Conservation (phyloP, 371 early-diverging fungal species). For the Basidiobolus heterosporus region DNA sequence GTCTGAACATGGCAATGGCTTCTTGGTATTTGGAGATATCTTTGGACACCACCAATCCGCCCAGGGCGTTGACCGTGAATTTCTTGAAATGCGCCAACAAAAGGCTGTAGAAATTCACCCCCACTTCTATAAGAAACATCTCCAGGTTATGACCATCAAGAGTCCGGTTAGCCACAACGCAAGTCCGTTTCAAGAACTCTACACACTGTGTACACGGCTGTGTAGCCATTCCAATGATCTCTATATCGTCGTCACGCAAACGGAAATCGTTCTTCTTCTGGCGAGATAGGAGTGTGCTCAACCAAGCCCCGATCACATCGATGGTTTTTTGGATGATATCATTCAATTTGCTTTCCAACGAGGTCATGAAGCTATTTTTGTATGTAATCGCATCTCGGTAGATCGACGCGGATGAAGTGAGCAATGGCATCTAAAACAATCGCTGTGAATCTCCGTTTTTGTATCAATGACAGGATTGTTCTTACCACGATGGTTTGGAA, state of each 20-base stretch:
- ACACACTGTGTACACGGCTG: slow-evolving; percentile 53
- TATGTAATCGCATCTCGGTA: slow-evolving; percentile 66
- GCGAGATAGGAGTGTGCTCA: slow-evolving; percentile 33
- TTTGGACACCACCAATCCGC: slow-evolving; percentile 72
- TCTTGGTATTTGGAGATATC: slow-evolving; percentile 89
- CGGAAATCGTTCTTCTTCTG: slow-evolving; percentile 61
- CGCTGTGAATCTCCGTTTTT: too few species aligned
- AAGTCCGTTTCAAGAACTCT: slow-evolving; percentile 44
- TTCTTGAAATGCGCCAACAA: slow-evolving; percentile 84
- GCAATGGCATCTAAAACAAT: slow-evolving; percentile 28
- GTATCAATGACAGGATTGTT: too few species aligned
- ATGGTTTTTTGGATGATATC: slow-evolving; percentile 58
- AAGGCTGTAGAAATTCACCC: slow-evolving; percentile 66
- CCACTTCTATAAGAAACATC: slow-evolving; percentile 57
- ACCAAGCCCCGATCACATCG: slow-evolving; percentile 27
- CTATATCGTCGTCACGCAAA: slow-evolving; percentile 70
- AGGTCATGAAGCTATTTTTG: slow-evolving; percentile 74
- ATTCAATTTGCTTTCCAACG: slow-evolving; percentile 62
- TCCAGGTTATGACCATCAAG: slow-evolving; percentile 70
- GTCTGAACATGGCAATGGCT: slow-evolving; percentile 51
- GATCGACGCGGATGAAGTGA: slow-evolving; percentile 54
- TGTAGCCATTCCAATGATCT: slow-evolving; percentile 50
- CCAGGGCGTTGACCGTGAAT: slow-evolving; percentile 61
- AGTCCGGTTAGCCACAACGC: slow-evolving; percentile 29
- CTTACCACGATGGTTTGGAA: slow-evolving; percentile 73